Conservation (phyloP, 768 basidiomycete species). For the Lactarius trivialis region DNA sequence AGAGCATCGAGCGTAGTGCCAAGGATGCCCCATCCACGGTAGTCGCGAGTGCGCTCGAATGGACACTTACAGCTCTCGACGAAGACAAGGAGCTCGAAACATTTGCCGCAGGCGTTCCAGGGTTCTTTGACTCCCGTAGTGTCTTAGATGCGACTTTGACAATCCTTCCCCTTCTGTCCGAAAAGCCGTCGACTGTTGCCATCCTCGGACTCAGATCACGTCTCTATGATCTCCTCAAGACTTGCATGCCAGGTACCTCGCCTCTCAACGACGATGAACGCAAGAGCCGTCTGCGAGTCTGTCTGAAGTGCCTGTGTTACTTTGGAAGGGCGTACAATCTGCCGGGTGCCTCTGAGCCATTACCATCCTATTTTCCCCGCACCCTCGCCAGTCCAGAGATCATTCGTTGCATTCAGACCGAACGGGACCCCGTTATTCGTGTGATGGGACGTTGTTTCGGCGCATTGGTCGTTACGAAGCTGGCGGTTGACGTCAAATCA, state of each 20-base stretch:
- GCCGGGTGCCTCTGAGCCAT: not conserved
- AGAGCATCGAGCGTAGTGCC: not conserved
- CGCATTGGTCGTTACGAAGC: not conserved
- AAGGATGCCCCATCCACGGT: not conserved
- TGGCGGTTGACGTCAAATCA: not conserved
- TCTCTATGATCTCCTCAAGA: not conserved
- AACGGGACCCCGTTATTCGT: not conserved
- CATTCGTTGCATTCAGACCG: not conserved
- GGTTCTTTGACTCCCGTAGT: not conserved
- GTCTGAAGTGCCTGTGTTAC: not conserved
- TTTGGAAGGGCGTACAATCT: not conserved
- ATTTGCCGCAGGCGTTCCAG: not conserved
- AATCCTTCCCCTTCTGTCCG: not conserved
- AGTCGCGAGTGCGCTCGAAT: not conserved
- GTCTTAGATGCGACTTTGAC: not conserved
- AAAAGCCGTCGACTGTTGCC: not conserved
- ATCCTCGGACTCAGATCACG: not conserved
- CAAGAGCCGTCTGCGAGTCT: not conserved
- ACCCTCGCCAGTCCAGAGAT: not conserved
- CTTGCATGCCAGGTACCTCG: not conserved
- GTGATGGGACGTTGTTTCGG: not conserved
- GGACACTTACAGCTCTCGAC: not conserved
- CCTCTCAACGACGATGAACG: not conserved
- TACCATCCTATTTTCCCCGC: not conserved
- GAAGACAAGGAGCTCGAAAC: not conserved